Conservation (phyloP, 2,329 filamentous ascomycete genomes). For the Orbilia brochopaga region DNA sequence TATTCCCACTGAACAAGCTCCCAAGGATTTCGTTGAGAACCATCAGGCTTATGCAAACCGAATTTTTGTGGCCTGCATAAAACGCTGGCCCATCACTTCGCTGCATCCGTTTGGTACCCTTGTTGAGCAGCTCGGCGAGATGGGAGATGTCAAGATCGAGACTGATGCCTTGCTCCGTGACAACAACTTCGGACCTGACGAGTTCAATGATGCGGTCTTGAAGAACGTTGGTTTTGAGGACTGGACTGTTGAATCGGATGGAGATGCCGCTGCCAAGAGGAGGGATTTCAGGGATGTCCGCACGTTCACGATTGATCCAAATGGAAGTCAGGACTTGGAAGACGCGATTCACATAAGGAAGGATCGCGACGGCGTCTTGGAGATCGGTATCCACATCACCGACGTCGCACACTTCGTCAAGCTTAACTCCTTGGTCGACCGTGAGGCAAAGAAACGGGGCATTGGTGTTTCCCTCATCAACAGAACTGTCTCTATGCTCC, state of each 20-base stretch:
- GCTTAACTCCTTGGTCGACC: constrained; percentile 89
- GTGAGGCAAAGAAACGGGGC: constrained; percentile 96
- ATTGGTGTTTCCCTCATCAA: constrained; percentile 95
- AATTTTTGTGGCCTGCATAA: constrained; percentile 98
- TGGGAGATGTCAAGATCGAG: constrained; percentile 97
- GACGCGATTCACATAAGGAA: constrained; percentile 92
- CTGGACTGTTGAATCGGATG: constrained; percentile 85
- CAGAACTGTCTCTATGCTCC: constrained; percentile 84
- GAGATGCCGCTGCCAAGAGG: constrained; percentile 73
- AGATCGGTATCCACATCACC: constrained; percentile 92
- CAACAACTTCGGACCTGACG: constrained; percentile 98
- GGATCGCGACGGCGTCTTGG: constrained; percentile 80
- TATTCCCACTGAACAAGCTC: constrained; percentile 96
- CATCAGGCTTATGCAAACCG: constrained; percentile 97
- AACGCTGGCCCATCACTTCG: constrained; percentile 99
- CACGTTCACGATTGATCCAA: constrained; percentile 75
- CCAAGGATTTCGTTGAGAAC: constrained; percentile 96
- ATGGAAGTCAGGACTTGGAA: constrained; percentile 69
- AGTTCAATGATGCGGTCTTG: constrained; percentile 94
- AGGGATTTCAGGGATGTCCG: constrained; percentile 89
- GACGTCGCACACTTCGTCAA: constrained; percentile 98
- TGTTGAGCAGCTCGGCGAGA: constrained; percentile 93
- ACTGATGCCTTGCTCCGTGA: constrained; percentile 95
- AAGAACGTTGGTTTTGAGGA: constrained; percentile 91
- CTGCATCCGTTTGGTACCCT: constrained; percentile 97